These are phyloP conservation scores for Alloascoidea africana DNA, from an alignment of 805 yeast genomes.

Conservation along the genomic window DNA sequence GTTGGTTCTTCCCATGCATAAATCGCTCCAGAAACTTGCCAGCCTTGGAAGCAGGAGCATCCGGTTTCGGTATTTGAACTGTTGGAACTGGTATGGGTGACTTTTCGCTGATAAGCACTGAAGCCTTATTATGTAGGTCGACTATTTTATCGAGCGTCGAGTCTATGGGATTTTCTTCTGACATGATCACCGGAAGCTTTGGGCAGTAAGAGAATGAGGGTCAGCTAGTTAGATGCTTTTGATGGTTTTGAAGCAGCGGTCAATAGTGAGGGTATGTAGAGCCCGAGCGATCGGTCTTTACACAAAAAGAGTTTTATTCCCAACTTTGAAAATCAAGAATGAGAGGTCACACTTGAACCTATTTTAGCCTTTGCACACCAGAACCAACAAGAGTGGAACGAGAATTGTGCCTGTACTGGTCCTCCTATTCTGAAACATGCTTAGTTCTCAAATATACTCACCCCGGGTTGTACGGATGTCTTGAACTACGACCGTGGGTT, in stretches of 20 bases:
- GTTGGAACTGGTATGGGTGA: not conserved
- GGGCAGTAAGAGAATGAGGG: not conserved
- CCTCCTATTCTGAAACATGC: too few species aligned
- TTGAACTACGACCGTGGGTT: too few species aligned
- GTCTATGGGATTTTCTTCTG: not conserved
- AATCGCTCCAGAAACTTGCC: not conserved
- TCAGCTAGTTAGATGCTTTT: not conserved
- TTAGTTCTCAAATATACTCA: too few species aligned
- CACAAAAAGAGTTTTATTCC: too few species aligned
- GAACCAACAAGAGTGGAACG: too few species aligned
- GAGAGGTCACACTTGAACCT: too few species aligned
- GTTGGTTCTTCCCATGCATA: slow-evolving; percentile 1
- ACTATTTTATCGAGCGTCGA: not conserved
- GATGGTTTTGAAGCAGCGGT: not conserved
- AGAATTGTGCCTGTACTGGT: too few species aligned
- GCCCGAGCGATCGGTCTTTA: too few species aligned
- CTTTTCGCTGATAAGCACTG: not conserved
- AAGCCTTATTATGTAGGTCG: not conserved
- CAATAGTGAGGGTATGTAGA: too few species aligned
- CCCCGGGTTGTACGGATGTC: too few species aligned
- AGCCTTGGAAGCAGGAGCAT: slow-evolving; percentile 1
- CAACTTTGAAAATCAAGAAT: too few species aligned
- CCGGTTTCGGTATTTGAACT: not conserved
- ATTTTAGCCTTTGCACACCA: too few species aligned
- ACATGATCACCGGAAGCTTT: not conserved